A percentile compares a stretch with the other conserved stretches of the same genome.
phyloP scores from a whole-genome alignment of 2,329 filamentous ascomycete species.

The Colletotrichum paranaense region DNA sequence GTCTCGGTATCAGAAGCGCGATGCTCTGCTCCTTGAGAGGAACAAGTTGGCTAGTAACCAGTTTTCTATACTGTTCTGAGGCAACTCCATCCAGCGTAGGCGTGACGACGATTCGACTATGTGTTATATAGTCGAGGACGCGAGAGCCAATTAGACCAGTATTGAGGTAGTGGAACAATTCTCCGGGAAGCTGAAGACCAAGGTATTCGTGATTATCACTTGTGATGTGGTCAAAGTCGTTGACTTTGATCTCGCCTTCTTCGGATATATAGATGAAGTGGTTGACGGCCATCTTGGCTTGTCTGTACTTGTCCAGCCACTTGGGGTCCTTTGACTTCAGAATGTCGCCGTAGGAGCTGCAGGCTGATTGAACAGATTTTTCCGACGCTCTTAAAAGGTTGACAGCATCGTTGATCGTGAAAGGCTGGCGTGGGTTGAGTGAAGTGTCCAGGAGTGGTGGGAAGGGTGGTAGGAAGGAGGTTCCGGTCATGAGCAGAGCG shows the following conservation, averaged over 20 bases:
- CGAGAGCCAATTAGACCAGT: conserved; percentile 83
- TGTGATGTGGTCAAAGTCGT: conserved; percentile 79
- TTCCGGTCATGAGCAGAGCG: conserved; percentile 84
- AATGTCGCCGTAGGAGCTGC: conserved; percentile 83
- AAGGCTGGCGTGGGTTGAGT: conserved; percentile 65
- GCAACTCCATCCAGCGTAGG: conserved; percentile 89
- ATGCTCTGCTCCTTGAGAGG: conserved; percentile 82
- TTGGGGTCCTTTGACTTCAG: conserved; percentile 75
- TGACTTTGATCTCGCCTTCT: conserved; percentile 80
- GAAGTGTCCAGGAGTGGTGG: conserved; percentile 76
- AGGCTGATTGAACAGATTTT: conserved; percentile 77
- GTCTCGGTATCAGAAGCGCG: conserved; percentile 79
- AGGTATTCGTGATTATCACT: conserved; percentile 90
- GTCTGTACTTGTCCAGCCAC: conserved; percentile 89
- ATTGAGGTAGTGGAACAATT: conserved; percentile 91
- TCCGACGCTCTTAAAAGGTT: conserved; percentile 80
- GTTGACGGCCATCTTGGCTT: conserved; percentile 84
- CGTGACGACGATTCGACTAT: conserved; percentile 79
- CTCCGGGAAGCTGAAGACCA: conserved; percentile 88
- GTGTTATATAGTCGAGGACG: conserved; percentile 84
- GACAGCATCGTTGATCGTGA: conserved; percentile 79
- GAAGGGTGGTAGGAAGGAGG: conserved; percentile 81
- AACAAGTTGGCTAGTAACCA: conserved; percentile 80
- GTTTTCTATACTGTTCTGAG: conserved; percentile 81
- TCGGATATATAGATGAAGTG: conserved; percentile 87